phyloP scores from a whole-genome alignment of 306 rosid genomes.

The Vigna unguiculata region DNA sequence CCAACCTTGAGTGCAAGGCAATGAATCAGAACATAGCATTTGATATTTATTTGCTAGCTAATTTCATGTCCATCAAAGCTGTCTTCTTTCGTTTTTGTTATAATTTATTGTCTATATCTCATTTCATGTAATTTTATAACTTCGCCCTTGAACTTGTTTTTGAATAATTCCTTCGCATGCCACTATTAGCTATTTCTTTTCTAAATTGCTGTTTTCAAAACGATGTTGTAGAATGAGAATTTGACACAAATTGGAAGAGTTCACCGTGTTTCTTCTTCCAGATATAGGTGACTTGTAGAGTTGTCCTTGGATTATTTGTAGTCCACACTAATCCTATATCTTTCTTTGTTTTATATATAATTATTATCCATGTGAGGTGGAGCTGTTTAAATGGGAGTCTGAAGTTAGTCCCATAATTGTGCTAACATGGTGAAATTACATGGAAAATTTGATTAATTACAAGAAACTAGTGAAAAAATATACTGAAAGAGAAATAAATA shows the following conservation, averaged over 20 bases:
- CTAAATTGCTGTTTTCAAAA: conserved; percentile 22
- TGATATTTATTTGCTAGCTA: conserved; percentile 9
- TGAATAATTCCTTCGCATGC: conserved; percentile 5
- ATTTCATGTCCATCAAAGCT: conserved; percentile 10
- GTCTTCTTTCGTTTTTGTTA: conserved; percentile 23
- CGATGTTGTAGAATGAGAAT: conserved; percentile 25
- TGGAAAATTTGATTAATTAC: conserved; percentile 29
- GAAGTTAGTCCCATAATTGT: conserved; percentile 26
- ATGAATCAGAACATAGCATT: neutral
- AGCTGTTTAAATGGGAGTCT: conserved; percentile 34
- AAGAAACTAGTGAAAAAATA: conserved; percentile 24
- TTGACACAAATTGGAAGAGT: conserved; percentile 25
- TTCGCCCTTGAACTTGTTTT: conserved; percentile 20
- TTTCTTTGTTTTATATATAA: conserved; percentile 30
- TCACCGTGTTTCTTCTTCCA: conserved; percentile 40
- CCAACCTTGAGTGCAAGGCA: conserved; percentile 28
- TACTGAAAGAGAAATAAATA: conserved; percentile 34
- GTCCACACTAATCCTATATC: conserved; percentile 28
- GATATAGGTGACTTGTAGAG: conserved; percentile 43
- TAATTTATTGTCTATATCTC: conserved; percentile 17
- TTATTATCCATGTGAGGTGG: conserved; percentile 33
- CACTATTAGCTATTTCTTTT: conserved; percentile 30
- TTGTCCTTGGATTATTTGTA: conserved; percentile 41
- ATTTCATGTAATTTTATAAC: conserved; percentile 25
- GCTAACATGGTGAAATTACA: conserved; percentile 36